Evolutionary conservation across 768 basidiomycete genomes (phyloP).

Genomic region (Kondoa malvinella): DNA sequence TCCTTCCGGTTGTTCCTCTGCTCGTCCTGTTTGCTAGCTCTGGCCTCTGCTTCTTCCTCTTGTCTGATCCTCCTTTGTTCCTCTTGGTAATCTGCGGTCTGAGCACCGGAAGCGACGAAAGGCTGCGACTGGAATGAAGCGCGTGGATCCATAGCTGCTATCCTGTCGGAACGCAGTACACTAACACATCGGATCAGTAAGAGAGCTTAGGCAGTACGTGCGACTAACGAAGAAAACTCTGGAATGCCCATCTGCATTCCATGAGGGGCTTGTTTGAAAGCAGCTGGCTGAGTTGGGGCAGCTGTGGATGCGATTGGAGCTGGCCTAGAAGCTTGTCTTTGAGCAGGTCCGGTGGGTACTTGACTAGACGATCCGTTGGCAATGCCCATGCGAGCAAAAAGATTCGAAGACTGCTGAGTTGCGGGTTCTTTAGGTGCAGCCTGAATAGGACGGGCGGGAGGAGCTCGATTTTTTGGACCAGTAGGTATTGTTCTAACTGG

Average conservation of each 20-base stretch:
- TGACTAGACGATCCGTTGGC: not conserved
- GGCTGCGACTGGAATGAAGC: not conserved
- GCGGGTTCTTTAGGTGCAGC: not conserved
- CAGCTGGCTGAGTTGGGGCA: not conserved
- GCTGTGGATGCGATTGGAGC: slow-evolving; percentile 1
- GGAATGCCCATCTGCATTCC: slow-evolving; percentile 3
- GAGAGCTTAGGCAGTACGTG: not conserved
- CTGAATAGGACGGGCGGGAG: not conserved
- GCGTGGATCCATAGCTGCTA: not conserved
- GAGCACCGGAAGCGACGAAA: not conserved
- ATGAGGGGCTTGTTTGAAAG: not conserved
- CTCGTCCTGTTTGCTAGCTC: not conserved
- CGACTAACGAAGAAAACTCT: not conserved
- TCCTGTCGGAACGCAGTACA: not conserved
- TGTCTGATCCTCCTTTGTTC: not conserved
- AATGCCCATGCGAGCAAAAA: not conserved
- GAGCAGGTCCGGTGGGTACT: not conserved
- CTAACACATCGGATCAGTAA: not conserved
- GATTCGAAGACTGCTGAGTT: not conserved
- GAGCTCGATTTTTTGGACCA: not conserved
- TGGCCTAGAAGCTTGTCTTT: not conserved
- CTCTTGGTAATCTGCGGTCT: not conserved
- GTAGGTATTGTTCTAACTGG: not conserved
- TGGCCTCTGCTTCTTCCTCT: not conserved
- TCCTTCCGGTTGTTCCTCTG: not conserved